Percentiles rank a stretch among this genome's conserved stretches.
Evolutionary conservation across 176 grass and related monocot genomes (phyloP).

Genomic region (Triticum aestivum): IWGSC_CS_RefSeq_v2.1 NC_057806.1:366540525-366541024

Average conservation of each 20-base stretch:
- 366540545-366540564: background rate
- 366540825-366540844: background rate
- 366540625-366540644: slow-evolving; percentile 73
- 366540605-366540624: slow-evolving; percentile 21
- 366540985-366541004: slow-evolving; percentile 93
- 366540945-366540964: slow-evolving; percentile 99
- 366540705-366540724: slow-evolving; percentile 81
- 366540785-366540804: slow-evolving; percentile 25
- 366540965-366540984: slow-evolving; percentile 98
- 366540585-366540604: slow-evolving; percentile 3
- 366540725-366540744: slow-evolving; percentile 85
- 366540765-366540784: slow-evolving; percentile 95
- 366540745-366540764: slow-evolving; percentile 96
- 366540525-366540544: background rate
- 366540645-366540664: slow-evolving; percentile 94
- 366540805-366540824: slow-evolving; percentile 12
- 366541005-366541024: slow-evolving; percentile 86
- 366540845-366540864: background rate
- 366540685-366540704: slow-evolving; percentile 78
- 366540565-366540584: background rate
- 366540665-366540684: slow-evolving; percentile 83
- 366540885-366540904: slow-evolving; percentile 1
- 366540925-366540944: slow-evolving; percentile 38
- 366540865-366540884: slow-evolving; percentile 19
- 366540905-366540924: slow-evolving; percentile 22